A percentile compares a stretch with the other conserved stretches of the same genome.
Evolutionary conservation across 2,329 filamentous ascomycete species (phyloP).

Genomic region (Purpureocillium takamizusanense): DNA sequence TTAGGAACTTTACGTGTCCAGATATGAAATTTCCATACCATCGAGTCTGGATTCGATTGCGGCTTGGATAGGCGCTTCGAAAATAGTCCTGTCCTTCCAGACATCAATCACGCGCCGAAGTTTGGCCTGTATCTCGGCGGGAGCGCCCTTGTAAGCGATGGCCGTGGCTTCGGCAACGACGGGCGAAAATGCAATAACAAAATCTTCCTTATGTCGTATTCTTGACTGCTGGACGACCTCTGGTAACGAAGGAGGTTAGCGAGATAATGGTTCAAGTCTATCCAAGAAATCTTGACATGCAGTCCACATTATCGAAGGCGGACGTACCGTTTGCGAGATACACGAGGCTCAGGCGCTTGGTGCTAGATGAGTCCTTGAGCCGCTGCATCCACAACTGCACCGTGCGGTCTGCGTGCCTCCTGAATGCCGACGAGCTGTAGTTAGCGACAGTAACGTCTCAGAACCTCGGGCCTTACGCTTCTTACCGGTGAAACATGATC

Average conservation of each 20-base stretch:
- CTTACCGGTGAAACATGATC: constrained; percentile 97
- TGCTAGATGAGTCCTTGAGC: constrained; percentile 76
- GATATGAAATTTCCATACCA: constrained; percentile 40
- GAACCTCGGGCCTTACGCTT: neutral
- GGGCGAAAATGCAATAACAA: constrained; percentile 83
- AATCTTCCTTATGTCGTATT: constrained; percentile 85
- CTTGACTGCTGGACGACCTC: constrained; percentile 97
- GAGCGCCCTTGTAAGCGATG: constrained; percentile 82
- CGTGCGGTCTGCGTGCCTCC: constrained; percentile 85
- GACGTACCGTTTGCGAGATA: constrained; percentile 86
- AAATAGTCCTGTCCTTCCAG: constrained; percentile 81
- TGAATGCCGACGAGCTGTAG: too few relatives aligned
- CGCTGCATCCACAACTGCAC: constrained; percentile 87
- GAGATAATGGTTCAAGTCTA: neutral
- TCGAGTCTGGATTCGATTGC: constrained; percentile 73
- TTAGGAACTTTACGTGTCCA: neutral
- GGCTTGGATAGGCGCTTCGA: constrained; percentile 69
- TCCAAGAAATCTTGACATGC: too few relatives aligned
- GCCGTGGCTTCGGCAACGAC: constrained; percentile 86
- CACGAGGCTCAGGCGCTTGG: constrained; percentile 81
- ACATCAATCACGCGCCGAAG: constrained; percentile 86
- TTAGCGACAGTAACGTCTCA: too few relatives aligned
- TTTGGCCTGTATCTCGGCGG: constrained; percentile 79
- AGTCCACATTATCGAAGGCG: too few relatives aligned
- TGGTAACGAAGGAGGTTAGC: constrained; percentile 24